These are phyloP conservation scores for Begonia loranthoides DNA, from an alignment of 306 rosid species.

Conservation along the genomic window DNA sequence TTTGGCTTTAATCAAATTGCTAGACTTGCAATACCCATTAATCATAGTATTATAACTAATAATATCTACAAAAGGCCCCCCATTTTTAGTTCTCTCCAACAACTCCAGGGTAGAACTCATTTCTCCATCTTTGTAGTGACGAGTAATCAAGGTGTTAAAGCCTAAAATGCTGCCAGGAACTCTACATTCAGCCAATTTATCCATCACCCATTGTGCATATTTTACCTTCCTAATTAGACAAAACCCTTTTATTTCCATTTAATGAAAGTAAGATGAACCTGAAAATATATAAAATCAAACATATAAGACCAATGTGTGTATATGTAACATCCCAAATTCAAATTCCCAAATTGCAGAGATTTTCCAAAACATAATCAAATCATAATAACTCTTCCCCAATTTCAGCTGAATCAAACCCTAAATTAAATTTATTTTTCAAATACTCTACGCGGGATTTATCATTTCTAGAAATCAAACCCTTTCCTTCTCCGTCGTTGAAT, in stretches of 20 bases:
- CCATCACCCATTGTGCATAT: constrained; percentile 44
- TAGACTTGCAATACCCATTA: constrained; percentile 41
- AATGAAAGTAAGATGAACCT: too few species aligned
- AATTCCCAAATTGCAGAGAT: too few species aligned
- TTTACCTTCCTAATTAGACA: constrained; percentile 41
- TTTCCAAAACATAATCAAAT: too few species aligned
- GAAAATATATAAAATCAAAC: too few species aligned
- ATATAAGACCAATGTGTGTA: too few species aligned
- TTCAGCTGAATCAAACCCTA: too few species aligned
- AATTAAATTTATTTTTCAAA: too few species aligned
- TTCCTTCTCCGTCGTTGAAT: too few species aligned
- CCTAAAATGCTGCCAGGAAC: constrained; percentile 35
- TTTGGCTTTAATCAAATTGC: constrained; percentile 36
- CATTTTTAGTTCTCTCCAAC: constrained; percentile 28
- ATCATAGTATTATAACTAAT: constrained; percentile 58
- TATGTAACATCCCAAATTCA: too few species aligned
- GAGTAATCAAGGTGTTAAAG: constrained; percentile 44
- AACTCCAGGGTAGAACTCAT: constrained; percentile 33
- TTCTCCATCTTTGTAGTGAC: constrained; percentile 51
- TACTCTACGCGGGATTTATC: too few species aligned
- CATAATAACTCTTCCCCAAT: too few species aligned
- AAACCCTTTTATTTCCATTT: constrained; percentile 27
- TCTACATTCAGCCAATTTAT: constrained; percentile 39
- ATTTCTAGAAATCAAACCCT: too few species aligned
- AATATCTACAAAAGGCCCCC: constrained; percentile 31